Evolutionary conservation across 331 rosid species (phyloP).

Genomic region (Cucumis variabilis): DNA sequence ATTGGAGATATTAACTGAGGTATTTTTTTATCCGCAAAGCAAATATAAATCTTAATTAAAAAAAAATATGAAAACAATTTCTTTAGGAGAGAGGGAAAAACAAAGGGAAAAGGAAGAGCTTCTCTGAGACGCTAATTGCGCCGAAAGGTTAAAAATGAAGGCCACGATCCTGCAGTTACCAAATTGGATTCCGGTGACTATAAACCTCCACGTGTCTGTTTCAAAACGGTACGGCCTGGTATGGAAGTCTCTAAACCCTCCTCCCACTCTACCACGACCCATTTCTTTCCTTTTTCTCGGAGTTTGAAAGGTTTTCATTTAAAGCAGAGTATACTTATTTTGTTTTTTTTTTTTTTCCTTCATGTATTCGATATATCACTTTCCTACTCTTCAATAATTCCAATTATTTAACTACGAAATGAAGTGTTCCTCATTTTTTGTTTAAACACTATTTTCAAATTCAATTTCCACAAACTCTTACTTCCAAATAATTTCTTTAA

Average conservation of each 20-base stretch:
- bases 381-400: too few relatives aligned
- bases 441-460: too few relatives aligned
- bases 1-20: too few relatives aligned
- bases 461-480: too few relatives aligned
- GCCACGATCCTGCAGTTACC: conserved; percentile 15
- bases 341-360: too few relatives aligned
- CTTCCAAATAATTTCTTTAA: too few relatives aligned
- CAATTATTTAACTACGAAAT: too few relatives aligned
- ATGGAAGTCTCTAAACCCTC: not conserved
- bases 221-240: not conserved
- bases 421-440: too few relatives aligned
- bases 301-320: not conserved
- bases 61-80: too few relatives aligned
- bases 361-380: too few relatives aligned
- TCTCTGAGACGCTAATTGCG: not conserved
- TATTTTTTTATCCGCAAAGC: too few relatives aligned
- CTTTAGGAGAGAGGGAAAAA: not conserved
- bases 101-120: not conserved
- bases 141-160: not conserved
- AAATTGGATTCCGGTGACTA: not conserved
- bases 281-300: not conserved
- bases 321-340: not conserved
- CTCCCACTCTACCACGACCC: not conserved
- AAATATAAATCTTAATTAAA: too few relatives aligned
- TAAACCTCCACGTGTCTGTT: conserved; percentile 9